phyloP scores from a whole-genome alignment of 306 rosid genomes.

The Trifolium subterraneum region DNA sequence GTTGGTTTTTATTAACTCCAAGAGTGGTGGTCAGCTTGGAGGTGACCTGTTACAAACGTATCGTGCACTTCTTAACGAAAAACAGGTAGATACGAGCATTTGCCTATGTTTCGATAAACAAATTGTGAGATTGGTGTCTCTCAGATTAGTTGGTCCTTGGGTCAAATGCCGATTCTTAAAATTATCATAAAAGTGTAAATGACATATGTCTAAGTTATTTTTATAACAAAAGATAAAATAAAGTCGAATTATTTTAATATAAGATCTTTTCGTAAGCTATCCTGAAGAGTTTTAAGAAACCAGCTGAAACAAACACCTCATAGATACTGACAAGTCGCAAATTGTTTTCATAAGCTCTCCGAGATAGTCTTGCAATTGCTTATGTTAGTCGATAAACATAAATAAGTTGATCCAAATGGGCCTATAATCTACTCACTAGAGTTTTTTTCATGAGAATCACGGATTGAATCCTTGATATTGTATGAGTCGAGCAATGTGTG shows the following conservation, averaged over 20 bases:
- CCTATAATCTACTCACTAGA: neutral
- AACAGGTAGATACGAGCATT: constrained; percentile 55
- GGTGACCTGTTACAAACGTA: constrained; percentile 73
- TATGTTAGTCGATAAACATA: neutral
- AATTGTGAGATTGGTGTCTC: too few species aligned
- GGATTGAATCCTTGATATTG: neutral
- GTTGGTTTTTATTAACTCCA: constrained; percentile 81
- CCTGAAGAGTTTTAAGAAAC: neutral
- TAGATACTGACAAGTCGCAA: too few species aligned
- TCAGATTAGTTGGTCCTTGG: too few species aligned
- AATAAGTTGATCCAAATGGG: neutral
- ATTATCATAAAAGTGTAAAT: neutral
- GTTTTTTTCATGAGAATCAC: neutral
- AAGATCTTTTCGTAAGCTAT: too few species aligned
- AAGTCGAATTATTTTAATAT: neutral
- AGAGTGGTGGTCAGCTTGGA: constrained; percentile 99
- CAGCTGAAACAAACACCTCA: neutral
- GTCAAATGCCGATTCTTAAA: too few species aligned
- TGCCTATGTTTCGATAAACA: neutral
- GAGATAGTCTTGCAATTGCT: neutral
- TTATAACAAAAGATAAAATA: neutral
- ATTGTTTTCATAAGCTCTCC: neutral
- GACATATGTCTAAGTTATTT: neutral
- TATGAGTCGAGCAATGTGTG: neutral
- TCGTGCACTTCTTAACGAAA: constrained; percentile 59